Evolutionary conservation across 2,329 filamentous ascomycete genomes (phyloP), one percentile per base, ranked within the genome.

Genomic region (Orbilia oligospora): DNA sequence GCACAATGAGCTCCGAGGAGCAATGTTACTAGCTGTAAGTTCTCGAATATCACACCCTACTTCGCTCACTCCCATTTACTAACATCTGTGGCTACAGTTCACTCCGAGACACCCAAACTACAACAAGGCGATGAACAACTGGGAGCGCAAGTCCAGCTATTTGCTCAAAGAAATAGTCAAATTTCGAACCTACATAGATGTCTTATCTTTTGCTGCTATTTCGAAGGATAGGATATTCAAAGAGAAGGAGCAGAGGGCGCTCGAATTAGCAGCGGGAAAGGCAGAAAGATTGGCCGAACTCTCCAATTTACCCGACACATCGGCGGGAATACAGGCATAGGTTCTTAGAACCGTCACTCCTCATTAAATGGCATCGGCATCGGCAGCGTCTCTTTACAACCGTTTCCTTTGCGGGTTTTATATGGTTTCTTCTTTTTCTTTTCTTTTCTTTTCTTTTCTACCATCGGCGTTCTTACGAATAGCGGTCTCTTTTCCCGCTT

Each of bases 141-240:
- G 96, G 95, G 94, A 99, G 86, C 91, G 92, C 83, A 98, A 98
- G 86, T 97, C 93, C 71, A 91, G 93, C 33, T 97, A 98, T 83
- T 86, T 99, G 48, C 87, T 98, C 12, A 88, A 93, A 41, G 96
- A 99, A 86, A 97, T 97, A 84, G 94, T 98, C 84, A 98, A 98
- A 85, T 98, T 97, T 86, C 88, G 92, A 77, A 98, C 94, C 0
- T 99, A 98, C 83, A 94, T 97, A 81, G 96, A 98, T 84, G 91
- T 90, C 38, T 86, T 99, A 64, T 88, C 90, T 73, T 89, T 89
- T 44, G 94, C 94, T 0, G 89, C 92, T 81, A 85, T 84, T 36
- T 88, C 90, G 69, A 94, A 92, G 83, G 88, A 89, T 55, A 91
- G 91, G 83, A 91, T 97, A 49, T 92, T 93, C 81, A 83, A 84